Evolutionary conservation across 352 stramenopile species (phyloP), one percentile per base, ranked within the genome.

Genomic region (Aphanomyces cochlioides): DNA sequence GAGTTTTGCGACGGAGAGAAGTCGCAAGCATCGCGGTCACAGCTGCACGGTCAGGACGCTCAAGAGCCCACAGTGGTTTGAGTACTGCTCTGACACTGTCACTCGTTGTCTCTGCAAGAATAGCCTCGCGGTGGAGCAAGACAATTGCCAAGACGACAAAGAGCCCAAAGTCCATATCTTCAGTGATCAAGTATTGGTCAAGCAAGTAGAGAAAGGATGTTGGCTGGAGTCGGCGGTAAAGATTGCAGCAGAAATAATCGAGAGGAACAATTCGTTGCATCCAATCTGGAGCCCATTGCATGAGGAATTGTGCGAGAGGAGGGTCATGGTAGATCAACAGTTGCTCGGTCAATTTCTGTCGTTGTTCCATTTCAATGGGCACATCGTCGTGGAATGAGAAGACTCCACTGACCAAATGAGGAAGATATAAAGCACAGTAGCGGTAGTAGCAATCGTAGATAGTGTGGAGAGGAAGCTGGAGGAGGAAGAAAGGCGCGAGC

Each of bases 401-500:
- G 79, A 38, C 73, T 48, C 39, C 68, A 15, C 36, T 47, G 7
- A 92, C 80, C 74, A 92, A 84, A 40, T 90, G 82, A 7, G 85
- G 85, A 40, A 93, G 56, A 50, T 88, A 91, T 38, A 76, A 79
- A 38, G 84, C 83, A 58, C 85, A 91, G 66, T 88, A 93, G 74
- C 91, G 85, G 73, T 93, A 93, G 59, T 90, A 93, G 75, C 85
- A 93, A 77, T 93, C 85, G 73, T 93, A 93, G 60, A 93, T 84
- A 4, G 84, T 90, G 12, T 84, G 77, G 34, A 93, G 74, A 39
- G 85, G 81, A 69, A 93, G 79, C 47, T 88, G 74, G 13, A 90
- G 69, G 47, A 86, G 61, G 67, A 93, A 91, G 67, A 93, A 90
- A 21, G 83, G 78, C 15, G 82, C 85, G 2, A 93, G 82, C 2